Evolutionary conservation across 2,329 filamentous ascomycete genomes (phyloP).

Genomic region (Aspergillus sp.): DNA sequence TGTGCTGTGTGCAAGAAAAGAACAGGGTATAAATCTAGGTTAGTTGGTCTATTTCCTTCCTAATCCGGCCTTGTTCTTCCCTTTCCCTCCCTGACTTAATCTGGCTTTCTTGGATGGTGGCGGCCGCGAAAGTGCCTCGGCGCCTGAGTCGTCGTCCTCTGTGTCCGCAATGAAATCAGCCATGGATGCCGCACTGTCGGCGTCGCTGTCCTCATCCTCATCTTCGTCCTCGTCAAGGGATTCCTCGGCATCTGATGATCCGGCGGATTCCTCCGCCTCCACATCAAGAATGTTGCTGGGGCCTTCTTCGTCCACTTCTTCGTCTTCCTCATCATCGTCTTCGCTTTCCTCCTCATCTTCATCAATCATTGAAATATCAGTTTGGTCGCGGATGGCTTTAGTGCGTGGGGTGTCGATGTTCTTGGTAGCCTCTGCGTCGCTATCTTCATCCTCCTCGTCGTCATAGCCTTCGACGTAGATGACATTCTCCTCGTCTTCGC

Average conservation of each 20-base stretch:
- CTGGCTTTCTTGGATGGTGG: slow-evolving; percentile 40
- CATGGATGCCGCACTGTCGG: slow-evolving; percentile 56
- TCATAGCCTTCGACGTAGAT: slow-evolving; percentile 87
- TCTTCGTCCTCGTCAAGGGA: slow-evolving; percentile 61
- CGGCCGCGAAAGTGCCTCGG: slow-evolving; percentile 25
- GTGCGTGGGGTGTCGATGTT: slow-evolving; percentile 30
- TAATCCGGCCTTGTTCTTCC: slow-evolving; percentile 31
- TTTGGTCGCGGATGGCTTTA: slow-evolving; percentile 38
- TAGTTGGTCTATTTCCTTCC: slow-evolving; percentile 31
- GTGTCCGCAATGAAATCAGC: slow-evolving; percentile 50
- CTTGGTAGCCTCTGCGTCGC: slow-evolving; percentile 30
- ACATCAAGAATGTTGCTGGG: slow-evolving; percentile 45
- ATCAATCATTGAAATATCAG: slow-evolving; percentile 44
- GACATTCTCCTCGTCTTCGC: slow-evolving; percentile 67
- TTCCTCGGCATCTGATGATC: slow-evolving; percentile 46
- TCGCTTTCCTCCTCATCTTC: slow-evolving; percentile 34
- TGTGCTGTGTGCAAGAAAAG: slow-evolving; percentile 12
- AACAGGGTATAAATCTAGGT: slow-evolving; percentile 26
- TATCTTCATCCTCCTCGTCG: slow-evolving; percentile 50
- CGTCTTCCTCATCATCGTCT: slow-evolving; percentile 58
- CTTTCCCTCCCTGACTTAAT: slow-evolving; percentile 24
- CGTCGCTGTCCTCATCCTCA: slow-evolving; percentile 59
- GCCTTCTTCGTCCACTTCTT: slow-evolving; percentile 26
- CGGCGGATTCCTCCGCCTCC: slow-evolving; percentile 44
- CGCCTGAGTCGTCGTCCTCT: slow-evolving; percentile 37